A percentile compares a stretch with the other conserved stretches of the same genome.
phyloP scores from a whole-genome alignment of 1,284 basidiomycete genomes.

The Psilocybe mexicana region DNA sequence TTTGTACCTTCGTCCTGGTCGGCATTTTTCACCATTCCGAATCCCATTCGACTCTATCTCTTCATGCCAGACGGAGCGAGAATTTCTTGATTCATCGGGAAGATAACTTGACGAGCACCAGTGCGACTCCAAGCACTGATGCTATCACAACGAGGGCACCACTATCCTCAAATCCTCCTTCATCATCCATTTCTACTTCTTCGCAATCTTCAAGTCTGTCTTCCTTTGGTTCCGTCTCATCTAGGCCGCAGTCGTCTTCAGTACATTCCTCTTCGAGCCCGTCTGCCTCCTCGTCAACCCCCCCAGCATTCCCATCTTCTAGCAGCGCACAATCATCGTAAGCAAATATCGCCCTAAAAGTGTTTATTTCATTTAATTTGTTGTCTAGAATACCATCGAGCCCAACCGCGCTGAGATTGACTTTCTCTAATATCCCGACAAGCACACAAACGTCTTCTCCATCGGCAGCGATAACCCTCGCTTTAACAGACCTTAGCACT shows the following conservation, averaged over 20 bases:
- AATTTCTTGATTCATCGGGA: conserved; percentile 13
- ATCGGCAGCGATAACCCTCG: conserved; percentile 18
- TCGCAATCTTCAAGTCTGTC: conserved; percentile 10
- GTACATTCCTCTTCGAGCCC: not conserved
- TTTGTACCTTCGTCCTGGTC: conserved; percentile 15
- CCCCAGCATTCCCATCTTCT: conserved; percentile 7
- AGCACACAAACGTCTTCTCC: conserved; percentile 1
- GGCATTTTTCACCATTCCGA: conserved; percentile 4
- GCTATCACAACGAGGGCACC: not conserved
- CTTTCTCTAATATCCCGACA: not conserved
- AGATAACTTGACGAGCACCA: not conserved
- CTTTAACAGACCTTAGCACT: conserved; percentile 8
- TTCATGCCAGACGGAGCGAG: conserved; percentile 6
- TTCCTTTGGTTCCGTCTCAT: not conserved
- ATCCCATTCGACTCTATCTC: conserved; percentile 2
- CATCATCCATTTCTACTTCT: conserved; percentile 4
- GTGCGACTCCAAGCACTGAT: not conserved
- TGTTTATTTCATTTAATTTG: conserved; percentile 1
- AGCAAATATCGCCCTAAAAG: conserved; percentile 1
- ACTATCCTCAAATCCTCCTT: not conserved
- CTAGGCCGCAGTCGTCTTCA: not conserved
- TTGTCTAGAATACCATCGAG: conserved; percentile 1
- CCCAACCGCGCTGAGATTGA: not conserved
- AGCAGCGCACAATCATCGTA: conserved; percentile 11
- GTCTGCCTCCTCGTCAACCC: conserved; percentile 8